These are phyloP conservation scores for Fusarium transvaalense DNA, from an alignment of 2,329 filamentous ascomycete genomes.

Conservation along the genomic window DNA sequence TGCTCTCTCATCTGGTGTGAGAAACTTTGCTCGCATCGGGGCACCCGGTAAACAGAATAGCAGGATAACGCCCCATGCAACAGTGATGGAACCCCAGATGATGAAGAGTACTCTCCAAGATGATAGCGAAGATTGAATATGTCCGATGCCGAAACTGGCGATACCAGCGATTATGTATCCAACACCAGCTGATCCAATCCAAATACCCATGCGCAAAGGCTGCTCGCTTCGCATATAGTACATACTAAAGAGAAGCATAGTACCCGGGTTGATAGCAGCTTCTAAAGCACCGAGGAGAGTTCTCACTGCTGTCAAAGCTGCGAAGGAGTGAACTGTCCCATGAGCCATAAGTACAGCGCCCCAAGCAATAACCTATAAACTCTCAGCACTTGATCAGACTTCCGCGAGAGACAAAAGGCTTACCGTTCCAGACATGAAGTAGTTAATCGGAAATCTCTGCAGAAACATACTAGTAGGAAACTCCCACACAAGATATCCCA, in stretches of 20 bases:
- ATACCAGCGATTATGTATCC: constrained; percentile 41
- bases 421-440: constrained; percentile 23
- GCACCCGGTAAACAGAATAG: constrained; percentile 66
- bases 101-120: constrained; percentile 36
- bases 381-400: background rate
- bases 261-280: constrained; percentile 18
- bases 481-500: constrained; percentile 7
- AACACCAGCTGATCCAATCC: constrained; percentile 34
- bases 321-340: constrained; percentile 4
- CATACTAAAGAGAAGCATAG: constrained; percentile 39
- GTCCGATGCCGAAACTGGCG: constrained; percentile 39
- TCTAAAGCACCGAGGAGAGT: constrained; percentile 7
- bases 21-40: constrained; percentile 63
- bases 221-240: constrained; percentile 40
- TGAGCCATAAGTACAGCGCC: constrained; percentile 12
- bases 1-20: constrained; percentile 59
- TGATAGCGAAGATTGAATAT: constrained; percentile 19
- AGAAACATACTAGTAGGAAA: constrained; percentile 16
- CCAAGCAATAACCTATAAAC: constrained; percentile 1
- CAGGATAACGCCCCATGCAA: constrained; percentile 66
- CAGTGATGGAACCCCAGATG: constrained; percentile 45
- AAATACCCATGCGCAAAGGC: constrained; percentile 37
- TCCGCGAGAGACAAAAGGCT: accelerated
- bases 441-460: constrained; percentile 3
- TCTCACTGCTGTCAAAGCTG: background rate